Conservation (phyloP, 2,329 filamentous ascomycete genomes). For the Zymoseptoria brevis region DNA sequence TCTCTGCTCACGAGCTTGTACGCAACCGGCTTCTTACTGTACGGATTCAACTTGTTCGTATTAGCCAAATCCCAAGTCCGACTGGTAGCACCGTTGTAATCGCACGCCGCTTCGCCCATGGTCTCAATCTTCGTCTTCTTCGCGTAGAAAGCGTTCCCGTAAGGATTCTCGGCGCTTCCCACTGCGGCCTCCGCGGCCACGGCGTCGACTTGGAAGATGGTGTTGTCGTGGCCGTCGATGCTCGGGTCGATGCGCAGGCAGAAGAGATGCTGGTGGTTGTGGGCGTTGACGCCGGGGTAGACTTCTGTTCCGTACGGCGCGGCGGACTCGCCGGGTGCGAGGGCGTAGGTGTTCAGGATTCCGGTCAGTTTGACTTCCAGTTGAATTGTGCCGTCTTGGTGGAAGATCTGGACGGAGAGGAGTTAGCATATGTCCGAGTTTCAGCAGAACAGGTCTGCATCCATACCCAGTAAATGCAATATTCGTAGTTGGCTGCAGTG, state of each 20-base stretch:
- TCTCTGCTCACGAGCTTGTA: constrained; percentile 90
- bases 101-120: constrained; percentile 58
- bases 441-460: too few relatives aligned
- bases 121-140: constrained; percentile 74
- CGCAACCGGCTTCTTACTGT: constrained; percentile 73
- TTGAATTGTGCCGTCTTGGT: constrained; percentile 86
- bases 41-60: constrained; percentile 71
- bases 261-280: constrained; percentile 95
- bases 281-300: constrained; percentile 82
- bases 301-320: constrained; percentile 87
- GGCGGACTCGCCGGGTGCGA: constrained; percentile 72
- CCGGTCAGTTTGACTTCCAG: constrained; percentile 84
- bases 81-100: constrained; percentile 72
- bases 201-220: constrained; percentile 76
- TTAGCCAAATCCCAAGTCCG: constrained; percentile 90
- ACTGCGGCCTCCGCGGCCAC: constrained; percentile 62
- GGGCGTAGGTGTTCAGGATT: constrained; percentile 83
- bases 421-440: too few relatives aligned
- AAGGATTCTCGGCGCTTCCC: constrained; percentile 72
- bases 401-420: constrained; percentile 50
- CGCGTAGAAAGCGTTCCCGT: constrained; percentile 85
- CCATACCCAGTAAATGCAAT: constrained; percentile 70
- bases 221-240: constrained; percentile 77
- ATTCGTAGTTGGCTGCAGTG: constrained; percentile 94
- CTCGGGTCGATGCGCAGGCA: constrained; percentile 82